Evolutionary conservation across 2,329 filamentous ascomycete species (phyloP).

Genomic region (Clonostachys rosea): DNA sequence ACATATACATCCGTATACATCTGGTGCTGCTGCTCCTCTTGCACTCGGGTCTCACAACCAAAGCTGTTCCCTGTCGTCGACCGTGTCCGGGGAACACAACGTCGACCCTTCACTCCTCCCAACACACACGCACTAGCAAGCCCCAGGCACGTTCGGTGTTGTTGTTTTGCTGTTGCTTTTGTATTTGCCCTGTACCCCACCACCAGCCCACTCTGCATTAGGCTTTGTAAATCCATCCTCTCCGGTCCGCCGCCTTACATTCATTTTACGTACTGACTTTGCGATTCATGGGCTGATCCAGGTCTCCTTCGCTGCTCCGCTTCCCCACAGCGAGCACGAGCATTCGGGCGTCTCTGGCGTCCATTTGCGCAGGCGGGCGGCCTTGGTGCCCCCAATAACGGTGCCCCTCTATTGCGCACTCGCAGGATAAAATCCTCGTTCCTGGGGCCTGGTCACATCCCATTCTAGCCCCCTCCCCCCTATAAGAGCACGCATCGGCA

Average conservation of each 20-base stretch:
- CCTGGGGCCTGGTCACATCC: neutral
- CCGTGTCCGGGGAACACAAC: neutral
- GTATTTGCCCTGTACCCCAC: neutral
- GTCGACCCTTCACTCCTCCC: neutral
- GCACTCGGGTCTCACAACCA: too few species aligned
- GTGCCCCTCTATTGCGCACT: neutral
- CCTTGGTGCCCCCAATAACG: neutral
- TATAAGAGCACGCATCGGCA: neutral
- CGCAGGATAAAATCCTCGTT: constrained; percentile 1
- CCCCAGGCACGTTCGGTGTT: neutral
- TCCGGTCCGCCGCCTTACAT: constrained; percentile 22
- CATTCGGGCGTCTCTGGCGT: neutral
- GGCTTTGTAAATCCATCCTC: constrained; percentile 1
- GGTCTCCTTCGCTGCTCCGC: constrained; percentile 2
- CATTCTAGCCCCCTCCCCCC: neutral
- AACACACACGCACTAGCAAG: too few species aligned
- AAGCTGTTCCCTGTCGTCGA: too few species aligned
- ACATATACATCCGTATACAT: too few species aligned
- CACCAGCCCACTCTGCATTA: neutral
- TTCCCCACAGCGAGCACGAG: constrained; percentile 2
- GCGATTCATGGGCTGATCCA: constrained; percentile 3
- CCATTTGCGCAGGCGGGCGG: too few species aligned
- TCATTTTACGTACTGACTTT: constrained; percentile 26
- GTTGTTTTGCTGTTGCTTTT: neutral
- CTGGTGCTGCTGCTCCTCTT: too few species aligned